A percentile compares a stretch with the other conserved stretches of the same genome.
Conservation (phyloP, 179 eudicot species). For the Vitellaria paradoxa region DNA sequence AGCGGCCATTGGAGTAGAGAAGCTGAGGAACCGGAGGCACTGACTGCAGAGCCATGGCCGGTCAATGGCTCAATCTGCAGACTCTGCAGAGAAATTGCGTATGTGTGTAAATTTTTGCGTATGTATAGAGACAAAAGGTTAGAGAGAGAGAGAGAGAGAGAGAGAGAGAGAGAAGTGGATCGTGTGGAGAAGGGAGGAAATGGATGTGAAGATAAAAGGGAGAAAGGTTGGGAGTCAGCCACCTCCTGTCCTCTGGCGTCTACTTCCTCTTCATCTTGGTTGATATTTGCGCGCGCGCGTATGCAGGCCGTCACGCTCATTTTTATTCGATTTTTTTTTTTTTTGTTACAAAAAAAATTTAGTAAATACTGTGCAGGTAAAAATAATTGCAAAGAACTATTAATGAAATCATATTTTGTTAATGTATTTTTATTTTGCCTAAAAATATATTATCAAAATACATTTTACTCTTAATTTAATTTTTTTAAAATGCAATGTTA, state of each 20-base stretch:
- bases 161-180: slow-evolving; percentile 11
- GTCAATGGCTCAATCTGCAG: not conserved
- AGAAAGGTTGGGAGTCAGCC: slow-evolving; percentile 31
- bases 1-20: slow-evolving; percentile 32
- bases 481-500: no score
- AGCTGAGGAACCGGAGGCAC: slow-evolving; percentile 42
- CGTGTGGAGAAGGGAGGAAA: slow-evolving; percentile 36
- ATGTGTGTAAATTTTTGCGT: not conserved
- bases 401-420: no score
- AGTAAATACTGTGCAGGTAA: no score
- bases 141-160: slow-evolving; percentile 3
- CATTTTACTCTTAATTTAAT: no score
- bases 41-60: slow-evolving; percentile 71
- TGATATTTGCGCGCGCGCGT: not conserved
- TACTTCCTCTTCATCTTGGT: slow-evolving; percentile 9
- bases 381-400: no score
- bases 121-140: not conserved
- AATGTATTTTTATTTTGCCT: no score
- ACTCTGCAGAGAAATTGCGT: not conserved
- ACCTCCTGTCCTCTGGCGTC: slow-evolving; percentile 11
- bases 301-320: not conserved
- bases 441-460: no score
- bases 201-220: slow-evolving; percentile 22
- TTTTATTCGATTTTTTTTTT: not conserved
- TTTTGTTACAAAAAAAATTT: no score